Conservation (phyloP, 1,284 basidiomycete genomes). For the Bjerkandera adusta region DNA sequence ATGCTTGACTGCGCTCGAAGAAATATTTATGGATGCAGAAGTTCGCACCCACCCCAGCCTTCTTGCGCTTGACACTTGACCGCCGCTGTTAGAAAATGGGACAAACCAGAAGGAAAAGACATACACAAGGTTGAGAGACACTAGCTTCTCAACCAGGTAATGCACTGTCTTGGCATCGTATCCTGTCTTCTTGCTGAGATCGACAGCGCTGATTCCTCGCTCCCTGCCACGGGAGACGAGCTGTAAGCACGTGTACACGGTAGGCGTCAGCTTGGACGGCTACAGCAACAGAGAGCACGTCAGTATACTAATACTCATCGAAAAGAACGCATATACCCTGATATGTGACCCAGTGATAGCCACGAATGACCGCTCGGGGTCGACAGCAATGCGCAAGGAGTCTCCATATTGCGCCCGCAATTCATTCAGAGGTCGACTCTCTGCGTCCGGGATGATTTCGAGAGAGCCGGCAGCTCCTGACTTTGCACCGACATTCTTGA, state of each 20-base stretch:
- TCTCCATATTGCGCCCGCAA: slow-evolving; percentile 56
- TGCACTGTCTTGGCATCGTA: slow-evolving; percentile 91
- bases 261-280: slow-evolving; percentile 77
- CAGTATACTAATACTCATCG: neutral
- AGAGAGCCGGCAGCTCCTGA: slow-evolving; percentile 38
- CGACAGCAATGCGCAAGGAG: slow-evolving; percentile 69
- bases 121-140: slow-evolving; percentile 73
- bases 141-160: slow-evolving; percentile 76
- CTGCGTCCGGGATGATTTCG: slow-evolving; percentile 51
- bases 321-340: slow-evolving; percentile 44
- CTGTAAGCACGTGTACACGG: slow-evolving; percentile 86
- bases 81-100: neutral
- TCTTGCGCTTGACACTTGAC: slow-evolving; percentile 66
- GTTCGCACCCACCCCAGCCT: slow-evolving; percentile 74
- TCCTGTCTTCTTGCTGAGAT: slow-evolving; percentile 74
- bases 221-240: slow-evolving; percentile 79
- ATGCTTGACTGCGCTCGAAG: slow-evolving; percentile 65
- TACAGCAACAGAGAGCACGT: slow-evolving; percentile 28
- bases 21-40: slow-evolving; percentile 78
- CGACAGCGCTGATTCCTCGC: slow-evolving; percentile 73
- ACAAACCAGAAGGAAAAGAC: slow-evolving; percentile 25
- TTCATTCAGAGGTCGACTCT: slow-evolving; percentile 48
- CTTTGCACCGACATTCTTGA: slow-evolving; percentile 49
- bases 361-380: slow-evolving; percentile 69
- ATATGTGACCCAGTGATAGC: slow-evolving; percentile 84